Base-by-base conservation (phyloP, 2,329 filamentous ascomycete genomes). In the Aureobasidium vineae region DNA sequence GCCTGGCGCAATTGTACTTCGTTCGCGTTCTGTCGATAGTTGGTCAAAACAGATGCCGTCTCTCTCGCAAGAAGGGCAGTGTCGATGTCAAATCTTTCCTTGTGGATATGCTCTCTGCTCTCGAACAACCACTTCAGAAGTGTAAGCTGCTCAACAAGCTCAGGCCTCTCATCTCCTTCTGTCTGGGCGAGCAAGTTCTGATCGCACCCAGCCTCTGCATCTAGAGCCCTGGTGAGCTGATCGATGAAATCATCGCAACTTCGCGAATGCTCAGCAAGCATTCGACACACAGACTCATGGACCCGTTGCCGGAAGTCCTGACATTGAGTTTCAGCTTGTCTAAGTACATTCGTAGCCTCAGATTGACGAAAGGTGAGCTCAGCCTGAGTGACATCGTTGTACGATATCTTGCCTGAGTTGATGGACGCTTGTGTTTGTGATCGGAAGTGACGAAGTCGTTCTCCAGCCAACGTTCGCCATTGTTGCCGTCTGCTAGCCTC, bases 91-190 rank as follows among this genome's bases (percentile, higher is more conserved):
- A 92, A 97, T 63, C 94, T 85, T 72, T 92, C 90, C 50, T 91
- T 88, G 78, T 98, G 89, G 10, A 98, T 83, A 54, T 86, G 84
- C 78, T 99, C 95, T n/a, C 93, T 88, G 0, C 90, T 90, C 76
- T 99, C 95, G 72, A 97, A 98, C 10, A 98, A 87, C 93, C 95
- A 98, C 74, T 98, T 99, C 16, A 98, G 83, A 56, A 97, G 85
- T 0, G 94, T 98, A 15, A 99, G 83, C 78, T 97, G 96, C 77
- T 99, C 95, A 2, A 98, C 82, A 0, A 98, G 83, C 77, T 99
- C 95, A 0, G 95, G 95, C 75, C 93, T 88, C 76, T 97, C 94
- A 71, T 98, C 94, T 21, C 95, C 94, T 79, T 97, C 94, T 77
- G 97, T 92, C 76, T 97, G 93, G 0, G 92, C 90, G 76, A 92